Evolutionary conservation across 179 eudicot genomes (phyloP).

Genomic region (Drosera spatulata): DNA sequence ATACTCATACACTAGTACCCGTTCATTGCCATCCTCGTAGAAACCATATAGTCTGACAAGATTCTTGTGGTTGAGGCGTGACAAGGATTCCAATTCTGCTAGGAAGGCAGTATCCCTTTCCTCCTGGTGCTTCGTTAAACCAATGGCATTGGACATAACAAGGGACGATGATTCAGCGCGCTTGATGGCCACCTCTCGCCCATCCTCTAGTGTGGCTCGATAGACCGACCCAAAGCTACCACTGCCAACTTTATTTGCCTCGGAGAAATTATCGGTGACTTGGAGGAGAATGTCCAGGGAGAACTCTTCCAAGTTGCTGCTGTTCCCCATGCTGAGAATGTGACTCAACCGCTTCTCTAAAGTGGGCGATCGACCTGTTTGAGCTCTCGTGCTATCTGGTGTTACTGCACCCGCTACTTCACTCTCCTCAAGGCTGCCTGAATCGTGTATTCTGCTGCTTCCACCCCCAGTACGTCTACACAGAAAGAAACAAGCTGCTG

Average conservation of each 20-base stretch:
- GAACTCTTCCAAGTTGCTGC: conserved; percentile 54
- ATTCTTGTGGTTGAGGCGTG: conserved; percentile 75
- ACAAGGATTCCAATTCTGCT: conserved; percentile 62
- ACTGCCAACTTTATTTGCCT: conserved; percentile 45
- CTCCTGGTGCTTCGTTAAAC: conserved; percentile 24
- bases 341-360: conserved; percentile 59
- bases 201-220: conserved; percentile 36
- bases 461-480: conserved; percentile 22
- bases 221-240: conserved; percentile 91
- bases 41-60: conserved; percentile 58
- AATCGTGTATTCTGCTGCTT: conserved; percentile 64
- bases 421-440: conserved; percentile 51
- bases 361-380: conserved; percentile 7
- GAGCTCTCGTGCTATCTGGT: conserved; percentile 2
- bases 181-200: conserved; percentile 65
- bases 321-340: conserved; percentile 44
- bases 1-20: conserved; percentile 63
- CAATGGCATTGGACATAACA: conserved; percentile 6
- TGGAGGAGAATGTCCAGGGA: conserved; percentile 27
- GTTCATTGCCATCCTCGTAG: conserved; percentile 52
- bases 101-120: conserved; percentile 62
- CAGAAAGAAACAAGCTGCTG: conserved; percentile 18
- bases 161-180: conserved; percentile 43
- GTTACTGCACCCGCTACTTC: neutral
- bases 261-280: conserved; percentile 60